Evolutionary conservation across 352 stramenopile species (phyloP).

Genomic region (Globisporangium yorkense): DNA sequence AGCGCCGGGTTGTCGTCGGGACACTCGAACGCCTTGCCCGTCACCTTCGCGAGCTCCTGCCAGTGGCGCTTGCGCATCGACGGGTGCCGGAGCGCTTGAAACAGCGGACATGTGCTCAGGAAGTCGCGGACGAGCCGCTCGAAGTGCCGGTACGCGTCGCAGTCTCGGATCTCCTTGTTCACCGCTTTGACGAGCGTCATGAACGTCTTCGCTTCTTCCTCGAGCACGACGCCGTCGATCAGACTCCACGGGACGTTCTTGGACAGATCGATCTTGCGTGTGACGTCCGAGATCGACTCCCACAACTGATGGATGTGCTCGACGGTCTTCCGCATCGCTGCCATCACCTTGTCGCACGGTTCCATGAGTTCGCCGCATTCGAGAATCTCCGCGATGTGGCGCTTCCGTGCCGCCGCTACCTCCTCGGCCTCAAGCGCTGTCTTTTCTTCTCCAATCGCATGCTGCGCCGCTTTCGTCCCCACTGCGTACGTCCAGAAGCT

Average conservation of each 20-base stretch:
- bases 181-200: slow-evolving; percentile 86
- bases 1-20: slow-evolving; percentile 61
- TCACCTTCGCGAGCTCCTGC: slow-evolving; percentile 57
- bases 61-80: slow-evolving; percentile 74
- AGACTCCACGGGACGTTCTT: slow-evolving; percentile 90
- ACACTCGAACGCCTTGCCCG: slow-evolving; percentile 50
- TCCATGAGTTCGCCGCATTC: slow-evolving; percentile 90
- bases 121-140: slow-evolving; percentile 73
- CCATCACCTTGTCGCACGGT: slow-evolving; percentile 61
- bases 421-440: slow-evolving; percentile 31
- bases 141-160: slow-evolving; percentile 88
- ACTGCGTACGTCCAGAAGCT: slow-evolving; percentile 58
- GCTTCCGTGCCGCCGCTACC: slow-evolving; percentile 41
- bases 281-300: slow-evolving; percentile 82
- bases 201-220: slow-evolving; percentile 91
- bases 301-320: slow-evolving; percentile 79
- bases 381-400: slow-evolving; percentile 90
- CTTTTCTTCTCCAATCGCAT: slow-evolving; percentile 38
- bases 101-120: slow-evolving; percentile 67
- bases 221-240: slow-evolving; percentile 88
- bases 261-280: slow-evolving; percentile 84
- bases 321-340: slow-evolving; percentile 71
- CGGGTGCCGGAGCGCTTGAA: slow-evolving; percentile 70
- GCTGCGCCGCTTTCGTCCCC: slow-evolving; percentile 32
- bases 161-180: slow-evolving; percentile 87